Base-by-base conservation (phyloP, 2,329 filamentous ascomycete genomes). In the Hymenoscyphus linearis region DNA sequence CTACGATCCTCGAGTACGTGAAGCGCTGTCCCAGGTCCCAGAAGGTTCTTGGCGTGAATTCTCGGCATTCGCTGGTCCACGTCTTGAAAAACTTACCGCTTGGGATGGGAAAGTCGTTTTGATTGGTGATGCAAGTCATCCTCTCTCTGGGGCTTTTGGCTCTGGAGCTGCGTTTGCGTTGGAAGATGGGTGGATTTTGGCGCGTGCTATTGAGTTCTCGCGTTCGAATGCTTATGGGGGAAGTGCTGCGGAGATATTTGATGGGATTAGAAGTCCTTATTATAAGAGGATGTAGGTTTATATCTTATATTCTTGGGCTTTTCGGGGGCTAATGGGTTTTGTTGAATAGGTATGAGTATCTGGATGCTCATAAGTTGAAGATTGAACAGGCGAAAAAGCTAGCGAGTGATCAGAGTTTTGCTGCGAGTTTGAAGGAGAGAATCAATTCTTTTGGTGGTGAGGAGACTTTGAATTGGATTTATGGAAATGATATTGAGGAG, bases 111-210 rank as follows among this genome's bases (percentile, higher is more conserved):
- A 76, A 57, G 66, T 83, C 2, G 81, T 78, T 5, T 74, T 84
- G 3, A 76, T 84, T 0, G 82, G 82, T 9, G 82, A 85, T 64
- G 77, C 81, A 0, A 83, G 80, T 1, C 82, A 85, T 67, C 79
- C 82, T 0, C 73, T 83, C 0, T 81, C 80, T 0, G 79, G 75
- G 2, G 76, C 75, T 0, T 77, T 77, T 64, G 77, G 78, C 0
- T 77, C 76, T 3, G 77, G 78, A 0, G 77, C 78, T 4, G 77
- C 74, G 0, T 78, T 78, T 62, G 77, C 78, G 0, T 71, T 79
- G 66, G 74, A 80, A 64, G 78, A 79, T 67, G 76, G 74, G 9
- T 80, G 75, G 76, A 74, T 79, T 26, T 70, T 79, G 1, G 76
- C 76, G 12, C 71, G 72, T 60, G 71, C 76, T 3, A 68, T 75